phyloP scores from a whole-genome alignment of 2,329 filamentous ascomycete species.

The Lojkania enalia region DNA sequence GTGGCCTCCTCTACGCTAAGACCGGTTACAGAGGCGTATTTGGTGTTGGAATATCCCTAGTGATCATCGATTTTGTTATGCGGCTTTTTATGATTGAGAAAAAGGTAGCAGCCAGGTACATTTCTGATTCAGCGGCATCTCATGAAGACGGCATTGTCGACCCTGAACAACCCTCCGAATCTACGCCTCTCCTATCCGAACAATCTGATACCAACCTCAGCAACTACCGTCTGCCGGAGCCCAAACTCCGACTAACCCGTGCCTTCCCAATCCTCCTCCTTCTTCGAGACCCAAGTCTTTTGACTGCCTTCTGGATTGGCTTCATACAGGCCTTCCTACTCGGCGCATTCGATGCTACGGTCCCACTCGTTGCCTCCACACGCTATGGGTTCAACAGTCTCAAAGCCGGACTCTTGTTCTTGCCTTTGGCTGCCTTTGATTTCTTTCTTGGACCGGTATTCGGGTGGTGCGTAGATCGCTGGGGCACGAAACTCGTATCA shows the following conservation, averaged over 20 bases:
- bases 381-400: constrained; percentile 52
- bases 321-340: constrained; percentile 42
- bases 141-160: background rate
- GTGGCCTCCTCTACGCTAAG: constrained; percentile 63
- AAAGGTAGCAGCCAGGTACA: constrained; percentile 56
- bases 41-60: constrained; percentile 57
- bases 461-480: constrained; percentile 53
- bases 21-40: constrained; percentile 64
- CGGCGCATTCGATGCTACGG: constrained; percentile 53
- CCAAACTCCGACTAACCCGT: constrained; percentile 47
- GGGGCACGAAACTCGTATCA: constrained; percentile 49
- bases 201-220: constrained; percentile 26
- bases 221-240: constrained; percentile 49
- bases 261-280: constrained; percentile 54
- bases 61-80: constrained; percentile 63
- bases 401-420: constrained; percentile 50
- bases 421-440: constrained; percentile 50
- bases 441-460: constrained; percentile 52
- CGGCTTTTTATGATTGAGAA: constrained; percentile 66
- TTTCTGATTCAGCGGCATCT: constrained; percentile 11
- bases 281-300: constrained; percentile 36
- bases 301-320: constrained; percentile 39
- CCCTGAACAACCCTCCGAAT: constrained; percentile 11
- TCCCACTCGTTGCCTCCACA: constrained; percentile 50
- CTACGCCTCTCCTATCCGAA: constrained; percentile 28